Percentiles rank a stretch among this genome's conserved stretches.
phyloP scores from a whole-genome alignment of 257 asterid species.

The Fraxinus americana region DNA sequence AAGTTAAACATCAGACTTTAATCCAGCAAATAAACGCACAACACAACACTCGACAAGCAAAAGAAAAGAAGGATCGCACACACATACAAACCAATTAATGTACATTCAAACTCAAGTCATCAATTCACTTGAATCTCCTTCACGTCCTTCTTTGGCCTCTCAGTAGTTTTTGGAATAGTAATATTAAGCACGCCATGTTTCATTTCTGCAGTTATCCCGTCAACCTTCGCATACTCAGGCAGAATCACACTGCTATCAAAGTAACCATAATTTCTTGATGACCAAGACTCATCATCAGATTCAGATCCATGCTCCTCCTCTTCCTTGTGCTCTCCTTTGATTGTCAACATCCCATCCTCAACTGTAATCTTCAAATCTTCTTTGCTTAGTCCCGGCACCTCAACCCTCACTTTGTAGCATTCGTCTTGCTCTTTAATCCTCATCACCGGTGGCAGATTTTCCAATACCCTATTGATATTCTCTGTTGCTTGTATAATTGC shows the following conservation, averaged over 20 bases:
- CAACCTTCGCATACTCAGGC: background rate
- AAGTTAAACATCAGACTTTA: too few relatives aligned
- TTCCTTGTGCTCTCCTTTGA: conserved; percentile 2
- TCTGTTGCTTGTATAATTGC: conserved; percentile 39
- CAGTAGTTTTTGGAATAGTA: background rate
- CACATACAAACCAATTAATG: background rate
- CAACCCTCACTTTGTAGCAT: background rate
- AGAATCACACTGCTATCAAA: background rate
- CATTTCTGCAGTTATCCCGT: background rate
- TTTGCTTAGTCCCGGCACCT: background rate
- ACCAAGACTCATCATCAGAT: background rate
- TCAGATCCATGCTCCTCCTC: background rate
- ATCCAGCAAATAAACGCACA: too few relatives aligned
- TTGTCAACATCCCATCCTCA: background rate
- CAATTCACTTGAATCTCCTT: background rate
- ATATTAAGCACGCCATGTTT: background rate
- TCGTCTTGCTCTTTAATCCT: background rate
- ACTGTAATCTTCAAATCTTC: conserved; percentile 4
- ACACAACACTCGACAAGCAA: too few relatives aligned
- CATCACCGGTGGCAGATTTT: background rate
- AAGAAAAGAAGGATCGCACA: background rate
- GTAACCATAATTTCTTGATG: background rate
- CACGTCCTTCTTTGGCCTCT: background rate
- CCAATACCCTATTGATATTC: conserved; percentile 35
- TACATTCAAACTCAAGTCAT: background rate